These are phyloP conservation scores for Monosporascus sp. DNA, from an alignment of 2,329 filamentous ascomycete genomes.

Conservation along the genomic window DNA sequence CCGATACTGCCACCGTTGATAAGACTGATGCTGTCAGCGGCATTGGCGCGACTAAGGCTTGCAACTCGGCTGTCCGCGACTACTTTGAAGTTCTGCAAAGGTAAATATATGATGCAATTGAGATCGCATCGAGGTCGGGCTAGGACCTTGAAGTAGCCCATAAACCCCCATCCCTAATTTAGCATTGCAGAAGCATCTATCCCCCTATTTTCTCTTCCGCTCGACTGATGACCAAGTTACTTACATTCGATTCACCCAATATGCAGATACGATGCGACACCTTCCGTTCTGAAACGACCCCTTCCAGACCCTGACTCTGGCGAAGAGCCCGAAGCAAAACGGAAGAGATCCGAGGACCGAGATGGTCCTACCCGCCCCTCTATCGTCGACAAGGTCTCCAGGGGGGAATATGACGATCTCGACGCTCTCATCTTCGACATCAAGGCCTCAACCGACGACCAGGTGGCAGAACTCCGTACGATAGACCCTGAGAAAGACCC, in stretches of 20 bases:
- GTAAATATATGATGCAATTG: slow-evolving; percentile 12
- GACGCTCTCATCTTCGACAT: slow-evolving; percentile 62
- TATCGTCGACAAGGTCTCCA: slow-evolving; percentile 50
- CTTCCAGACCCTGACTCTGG: slow-evolving; percentile 39
- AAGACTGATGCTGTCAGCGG: background rate
- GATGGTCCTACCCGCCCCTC: slow-evolving; percentile 33
- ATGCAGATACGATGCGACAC: slow-evolving; percentile 48
- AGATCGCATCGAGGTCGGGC: background rate
- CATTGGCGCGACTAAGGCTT: background rate
- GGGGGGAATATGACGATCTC: slow-evolving; percentile 52
- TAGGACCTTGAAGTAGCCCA: too few species aligned
- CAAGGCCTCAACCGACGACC: slow-evolving; percentile 41
- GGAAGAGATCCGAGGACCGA: slow-evolving; percentile 48
- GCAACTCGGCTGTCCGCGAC: slow-evolving; percentile 15
- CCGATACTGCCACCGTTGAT: background rate
- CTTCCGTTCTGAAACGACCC: slow-evolving; percentile 51
- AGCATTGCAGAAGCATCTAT: background rate
- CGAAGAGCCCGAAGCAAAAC: slow-evolving; percentile 54
- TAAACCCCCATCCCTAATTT: background rate
- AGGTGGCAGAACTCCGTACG: slow-evolving; percentile 39
- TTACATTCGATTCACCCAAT: slow-evolving; percentile 20
- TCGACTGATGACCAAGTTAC: slow-evolving; percentile 7
- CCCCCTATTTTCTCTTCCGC: slow-evolving; percentile 3
- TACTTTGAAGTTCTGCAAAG: slow-evolving; percentile 26
- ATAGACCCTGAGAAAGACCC: slow-evolving; percentile 14